A percentile compares a stretch with the other conserved stretches of the same genome.
These are phyloP conservation scores for Piper longum DNA, from an alignment of 164 flowering plant genomes.

Conservation along the genomic window DNA sequence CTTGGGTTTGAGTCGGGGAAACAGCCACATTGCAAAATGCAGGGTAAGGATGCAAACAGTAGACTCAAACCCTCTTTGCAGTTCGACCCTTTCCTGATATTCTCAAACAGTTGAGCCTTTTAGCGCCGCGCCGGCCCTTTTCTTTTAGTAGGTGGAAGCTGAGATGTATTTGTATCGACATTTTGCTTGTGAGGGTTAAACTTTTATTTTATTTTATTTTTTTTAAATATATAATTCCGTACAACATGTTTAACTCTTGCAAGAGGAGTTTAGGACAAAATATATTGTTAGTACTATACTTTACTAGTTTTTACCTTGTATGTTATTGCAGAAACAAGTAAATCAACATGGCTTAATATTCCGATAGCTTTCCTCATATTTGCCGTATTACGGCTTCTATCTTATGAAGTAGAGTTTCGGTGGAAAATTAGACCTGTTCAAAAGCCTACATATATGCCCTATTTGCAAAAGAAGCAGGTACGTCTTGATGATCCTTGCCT, in stretches of 20 bases:
- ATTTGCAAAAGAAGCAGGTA: slow-evolving; percentile 68
- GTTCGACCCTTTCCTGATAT: too few species aligned
- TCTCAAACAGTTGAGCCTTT: too few species aligned
- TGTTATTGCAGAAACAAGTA: slow-evolving; percentile 52
- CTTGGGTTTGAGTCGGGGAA: too few species aligned
- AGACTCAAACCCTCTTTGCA: too few species aligned
- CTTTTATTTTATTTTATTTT: not conserved
- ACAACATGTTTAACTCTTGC: not conserved
- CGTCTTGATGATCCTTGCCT: slow-evolving; percentile 70
- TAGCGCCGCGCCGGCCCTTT: too few species aligned
- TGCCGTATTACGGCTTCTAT: slow-evolving; percentile 40
- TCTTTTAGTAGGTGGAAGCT: not conserved
- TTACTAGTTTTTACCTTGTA: not conserved
- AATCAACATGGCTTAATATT: slow-evolving; percentile 90
- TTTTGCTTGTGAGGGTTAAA: not conserved
- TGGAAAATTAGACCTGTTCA: slow-evolving; percentile 38
- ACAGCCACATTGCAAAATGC: too few species aligned
- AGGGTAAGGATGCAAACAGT: too few species aligned
- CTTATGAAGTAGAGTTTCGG: slow-evolving; percentile 58
- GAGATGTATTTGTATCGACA: not conserved
- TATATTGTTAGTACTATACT: not conserved
- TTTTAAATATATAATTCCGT: not conserved
- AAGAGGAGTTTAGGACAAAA: not conserved
- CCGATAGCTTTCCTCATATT: slow-evolving; percentile 66
- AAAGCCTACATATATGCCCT: slow-evolving; percentile 42